Evolutionary conservation across 768 basidiomycete species (phyloP), one percentile per base, ranked within the genome.

Genomic region (Favolaschia claudopus): DNA sequence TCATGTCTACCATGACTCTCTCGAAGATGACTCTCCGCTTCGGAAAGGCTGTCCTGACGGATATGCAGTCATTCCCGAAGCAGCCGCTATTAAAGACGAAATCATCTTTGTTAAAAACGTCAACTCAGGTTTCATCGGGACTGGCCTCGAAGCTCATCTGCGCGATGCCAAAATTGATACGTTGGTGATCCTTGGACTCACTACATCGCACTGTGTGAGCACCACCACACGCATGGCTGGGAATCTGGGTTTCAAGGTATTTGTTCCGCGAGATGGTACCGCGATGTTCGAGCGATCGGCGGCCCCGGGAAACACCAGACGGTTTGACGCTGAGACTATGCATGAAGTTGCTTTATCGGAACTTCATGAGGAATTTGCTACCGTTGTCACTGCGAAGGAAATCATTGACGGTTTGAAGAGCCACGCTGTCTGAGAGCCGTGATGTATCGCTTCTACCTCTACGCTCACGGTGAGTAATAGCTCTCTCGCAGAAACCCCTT

Each of bases 71-170:
- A 31, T 44, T 8, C 62, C 63, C 7, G 54, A 59, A 37, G 66
- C 69, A 8, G 52, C 48, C 8, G 61, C 62, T 7, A 25, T 60
- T 34, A 55, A 47, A 1, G 66, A 50, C 40, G 67, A 70, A 38
- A 28, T 57, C 27, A n/a, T 68, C 12, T 67, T 67, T 49, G 54
- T 63, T 28, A 70, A 70, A 53, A 52, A 58, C 39, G 69, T 68
- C 38, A 66, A 66, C 50, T 69, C 68, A 5, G 57, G 56, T 13
- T 70, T 70, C 61, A 69, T 70, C 32, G 69, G 69, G 22, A 70
- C 68, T n/a, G 62, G 59, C 1, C 59, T 70, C 9, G 68, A 70
- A 40, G 52, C 45, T 40, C 58, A 62, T 22, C 63, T 70, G 13
- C 61, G 60, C 2, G 50, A 55, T 5, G 37, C 25, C 1, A 33